Base-by-base conservation (phyloP, 2,329 filamentous ascomycete genomes). In the Ascomycota sp. region DNA sequence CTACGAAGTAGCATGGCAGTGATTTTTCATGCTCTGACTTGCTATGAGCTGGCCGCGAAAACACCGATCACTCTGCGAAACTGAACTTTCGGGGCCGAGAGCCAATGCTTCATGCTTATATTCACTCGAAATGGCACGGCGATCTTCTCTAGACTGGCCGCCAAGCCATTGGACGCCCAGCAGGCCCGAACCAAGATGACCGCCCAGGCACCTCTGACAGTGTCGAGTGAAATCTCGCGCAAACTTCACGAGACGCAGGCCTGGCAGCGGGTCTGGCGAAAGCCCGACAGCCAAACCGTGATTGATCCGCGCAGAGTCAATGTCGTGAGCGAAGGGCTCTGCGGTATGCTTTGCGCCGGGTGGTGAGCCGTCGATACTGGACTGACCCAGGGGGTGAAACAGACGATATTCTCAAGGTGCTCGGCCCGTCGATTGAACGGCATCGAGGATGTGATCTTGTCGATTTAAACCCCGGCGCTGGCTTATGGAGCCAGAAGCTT, bases 381-480 rank as follows among this genome's bases (percentile, higher is more conserved):
- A 31, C 37, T 38, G 8, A 35, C 31, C 34, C 16, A 6, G 8
- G 7, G 6, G 29, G 12, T 12, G n/a, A 11, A 28, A 31, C 10
- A 73, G 77, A 82, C 46, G 73, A 86, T 43, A 57, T 78, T 10
- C 44, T 92, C 31, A 49, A 68, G 6, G 79, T 79, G 38, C 56
- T 91, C n/a, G 69, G 66, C 2, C 64, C 67, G 1, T 72, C 71
- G 3, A 63, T 95, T 12, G 57, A 69, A 27, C 66, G 70, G 31
- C 75, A 89, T 51, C 58, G 62, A 33, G 79, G 80, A 35, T 83
- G 84, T 54, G 83, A 92, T 45, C 65, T 95, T 31, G 59, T 98
- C 44, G 86, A 95, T 48, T 59, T 92, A 36, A 81, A 84, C 50
- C 86, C 86, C 0, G 83, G 83, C 10, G 58, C 58, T 1, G 81